Base-by-base conservation (phyloP, 2,329 filamentous ascomycete genomes). In the Fusarium penzigii region DNA sequence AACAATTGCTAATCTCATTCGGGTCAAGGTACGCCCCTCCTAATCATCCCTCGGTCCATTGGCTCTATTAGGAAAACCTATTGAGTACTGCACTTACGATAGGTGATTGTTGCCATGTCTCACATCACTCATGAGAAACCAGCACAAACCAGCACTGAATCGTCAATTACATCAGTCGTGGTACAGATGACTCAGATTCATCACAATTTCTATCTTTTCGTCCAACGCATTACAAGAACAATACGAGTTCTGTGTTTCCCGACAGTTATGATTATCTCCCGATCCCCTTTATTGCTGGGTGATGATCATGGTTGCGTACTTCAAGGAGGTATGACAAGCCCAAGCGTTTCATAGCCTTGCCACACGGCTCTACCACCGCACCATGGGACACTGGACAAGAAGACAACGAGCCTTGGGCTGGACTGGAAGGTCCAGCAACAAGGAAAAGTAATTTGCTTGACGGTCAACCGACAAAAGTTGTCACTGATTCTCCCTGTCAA, bases 291-390 rank as follows among this genome's bases (percentile, higher is more conserved):
- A 36, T 36, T 36, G 10, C 32, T 14, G 32, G 10, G 10, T 36
- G 32, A 36, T 14, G 32, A 36, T 11, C 32, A 14, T 36, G 32
- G 5, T 36, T 36, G 13, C 10, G 13, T 36, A 14, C 20, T 25
- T 25, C 20, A 14, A 36, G 32, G 32, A 36, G 32, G 32, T 36
- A 14, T 46, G 41, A 46, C 45, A 38, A 42, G 51, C 46, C 50
- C 51, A 55, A 50, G 48, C 43, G 62, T 65, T 65, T 65, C 62
- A 65, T 50, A 57, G 46, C 57, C 61, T 56, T 56, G 60, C 13
- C 32, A 36, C 13, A 36, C 32, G 13, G 43, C 20, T 34, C 20
- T 48, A 20, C 42, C 45, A 44, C 48, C 36, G 49, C 48, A 49
- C 52, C 53, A 48, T 62, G 47, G 53, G 48, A 56, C 51, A 25